Base-by-base conservation (phyloP, 495 filamentous ascomycete genomes). In the Mytilinidion resinicola region DNA sequence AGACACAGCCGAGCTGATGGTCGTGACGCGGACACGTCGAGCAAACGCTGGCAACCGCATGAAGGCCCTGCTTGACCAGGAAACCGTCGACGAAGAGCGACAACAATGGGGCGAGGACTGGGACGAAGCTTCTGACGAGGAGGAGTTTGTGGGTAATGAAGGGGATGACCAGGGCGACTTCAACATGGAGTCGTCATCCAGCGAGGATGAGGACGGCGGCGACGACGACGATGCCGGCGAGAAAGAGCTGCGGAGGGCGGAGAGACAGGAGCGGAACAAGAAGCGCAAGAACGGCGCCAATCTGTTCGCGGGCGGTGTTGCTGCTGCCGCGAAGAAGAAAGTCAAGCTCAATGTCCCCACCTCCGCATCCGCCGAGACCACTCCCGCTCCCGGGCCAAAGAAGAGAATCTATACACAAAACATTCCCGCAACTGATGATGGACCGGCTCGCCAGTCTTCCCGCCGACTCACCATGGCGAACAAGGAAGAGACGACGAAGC, bases 401-500 rank as follows among this genome's bases (percentile, higher is more conserved):
- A 98, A 96, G 77, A 96, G 96, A 73, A 90, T 88, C 3, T 93
- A 96, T 73, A 78, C 85, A 39, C 95, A 90, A 57, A 96, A 91
- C 90, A 78, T 96, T 33, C 91, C 88, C 7, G 84, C 86, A 1
- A 70, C 77, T 9, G 87, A 88, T 55, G 90, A 96, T 65, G 82
- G 85, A 58, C 90, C 91, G 3, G 86, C 81, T 33, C 84, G 93
- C 60, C 83, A 88, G 21, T 96, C 92, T 0, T 86, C 86, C 15
- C 87, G 93, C 60, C 81, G 81, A 56, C 85, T 91, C 53, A 95
- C 93, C 4, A 85, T 88, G 72, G 79, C 84, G 56, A 96, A 91
- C 67, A 89, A 95, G 72, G 83, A 91, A 69, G 77, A 85, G 58
- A 85, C 91, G 34, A 86, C 90, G 69, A 82, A 84, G 62, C 84